Conservation (phyloP, 352 stramenopile species). For the Pythium aristosporum region DNA sequence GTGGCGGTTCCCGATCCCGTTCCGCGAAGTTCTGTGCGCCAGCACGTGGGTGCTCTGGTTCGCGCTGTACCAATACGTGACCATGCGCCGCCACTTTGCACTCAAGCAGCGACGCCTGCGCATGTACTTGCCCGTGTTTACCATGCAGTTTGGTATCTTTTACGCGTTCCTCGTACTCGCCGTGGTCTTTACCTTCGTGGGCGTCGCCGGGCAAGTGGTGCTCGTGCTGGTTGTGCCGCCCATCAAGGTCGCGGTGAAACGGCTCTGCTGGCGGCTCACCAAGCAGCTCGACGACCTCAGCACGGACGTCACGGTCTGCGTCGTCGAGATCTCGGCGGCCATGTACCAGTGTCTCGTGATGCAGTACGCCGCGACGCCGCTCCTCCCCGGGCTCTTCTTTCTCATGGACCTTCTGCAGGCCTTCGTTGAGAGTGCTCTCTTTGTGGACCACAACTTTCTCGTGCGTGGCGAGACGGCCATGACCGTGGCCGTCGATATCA, state of each 20-base stretch:
- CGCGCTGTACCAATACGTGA: slow-evolving; percentile 8
- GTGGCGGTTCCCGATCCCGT: slow-evolving; percentile 24
- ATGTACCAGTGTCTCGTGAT: slow-evolving; percentile 20
- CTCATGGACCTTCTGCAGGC: slow-evolving; percentile 13
- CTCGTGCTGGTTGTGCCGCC: slow-evolving; percentile 13
- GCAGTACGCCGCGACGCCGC: slow-evolving; percentile 9
- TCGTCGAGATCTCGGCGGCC: slow-evolving; percentile 19
- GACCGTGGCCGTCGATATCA: slow-evolving; percentile 11
- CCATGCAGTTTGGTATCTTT: slow-evolving; percentile 17
- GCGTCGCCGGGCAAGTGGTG: neutral
- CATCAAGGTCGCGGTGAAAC: slow-evolving; percentile 19
- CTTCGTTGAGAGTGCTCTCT: slow-evolving; percentile 8
- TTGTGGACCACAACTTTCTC: slow-evolving; percentile 17
- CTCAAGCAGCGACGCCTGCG: slow-evolving; percentile 7
- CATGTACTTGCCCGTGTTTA: slow-evolving; percentile 19
- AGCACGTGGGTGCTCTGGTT: slow-evolving; percentile 9
- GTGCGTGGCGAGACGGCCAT: slow-evolving; percentile 13
- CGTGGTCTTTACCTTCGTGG: slow-evolving; percentile 7
- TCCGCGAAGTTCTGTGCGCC: slow-evolving; percentile 18
- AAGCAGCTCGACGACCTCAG: slow-evolving; percentile 20
- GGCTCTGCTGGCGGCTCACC: slow-evolving; percentile 6
- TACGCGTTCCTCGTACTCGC: slow-evolving; percentile 21
- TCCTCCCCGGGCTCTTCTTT: slow-evolving; percentile 12
- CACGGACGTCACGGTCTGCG: slow-evolving; percentile 21
- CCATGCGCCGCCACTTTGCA: slow-evolving; percentile 5